Conservation (phyloP, 2,329 filamentous ascomycete species). For the Fusarium chlamydosporum region DNA sequence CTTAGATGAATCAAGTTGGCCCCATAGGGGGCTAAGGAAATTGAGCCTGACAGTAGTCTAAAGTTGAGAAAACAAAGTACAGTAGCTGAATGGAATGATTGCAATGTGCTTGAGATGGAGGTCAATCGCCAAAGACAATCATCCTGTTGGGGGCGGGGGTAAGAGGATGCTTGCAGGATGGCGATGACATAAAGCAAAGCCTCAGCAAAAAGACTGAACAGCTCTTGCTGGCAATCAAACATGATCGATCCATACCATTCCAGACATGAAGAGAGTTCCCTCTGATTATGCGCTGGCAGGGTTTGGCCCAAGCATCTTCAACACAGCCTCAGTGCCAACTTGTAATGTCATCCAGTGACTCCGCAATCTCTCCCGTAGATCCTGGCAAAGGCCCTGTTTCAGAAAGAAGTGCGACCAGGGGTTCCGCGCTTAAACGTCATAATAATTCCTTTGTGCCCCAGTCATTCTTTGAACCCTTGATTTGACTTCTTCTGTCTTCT, state of each 20-base stretch:
- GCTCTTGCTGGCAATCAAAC: conserved; percentile 11
- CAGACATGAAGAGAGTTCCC: conserved; percentile 1
- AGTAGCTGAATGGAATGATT: not conserved
- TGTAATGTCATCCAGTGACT: conserved; percentile 44
- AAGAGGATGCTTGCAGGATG: not conserved
- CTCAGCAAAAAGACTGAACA: not conserved
- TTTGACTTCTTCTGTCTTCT: conserved; percentile 15
- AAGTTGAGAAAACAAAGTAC: too few relatives aligned
- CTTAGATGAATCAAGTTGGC: conserved; percentile 1
- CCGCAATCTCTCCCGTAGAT: conserved; percentile 35
- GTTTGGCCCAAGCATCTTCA: conserved; percentile 30
- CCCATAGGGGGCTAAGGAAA: conserved; percentile 6
- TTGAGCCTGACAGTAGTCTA: conserved; percentile 1
- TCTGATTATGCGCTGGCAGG: conserved; percentile 42
- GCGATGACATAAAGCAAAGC: conserved; percentile 10
- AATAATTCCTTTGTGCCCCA: conserved; percentile 35
- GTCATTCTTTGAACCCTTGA: conserved; percentile 32
- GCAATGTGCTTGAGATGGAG: conserved; percentile 8
- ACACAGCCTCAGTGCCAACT: conserved; percentile 47
- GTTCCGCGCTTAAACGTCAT: conserved; percentile 52
- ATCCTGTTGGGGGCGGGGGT: conserved; percentile 1
- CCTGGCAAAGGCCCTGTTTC: conserved; percentile 46
- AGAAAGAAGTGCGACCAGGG: conserved; percentile 42
- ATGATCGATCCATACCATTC: conserved; percentile 1
- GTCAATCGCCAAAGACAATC: conserved; percentile 1